These are phyloP conservation scores for Populus euphratica DNA, from an alignment of 345 rosid species.

Conservation along the genomic window DNA sequence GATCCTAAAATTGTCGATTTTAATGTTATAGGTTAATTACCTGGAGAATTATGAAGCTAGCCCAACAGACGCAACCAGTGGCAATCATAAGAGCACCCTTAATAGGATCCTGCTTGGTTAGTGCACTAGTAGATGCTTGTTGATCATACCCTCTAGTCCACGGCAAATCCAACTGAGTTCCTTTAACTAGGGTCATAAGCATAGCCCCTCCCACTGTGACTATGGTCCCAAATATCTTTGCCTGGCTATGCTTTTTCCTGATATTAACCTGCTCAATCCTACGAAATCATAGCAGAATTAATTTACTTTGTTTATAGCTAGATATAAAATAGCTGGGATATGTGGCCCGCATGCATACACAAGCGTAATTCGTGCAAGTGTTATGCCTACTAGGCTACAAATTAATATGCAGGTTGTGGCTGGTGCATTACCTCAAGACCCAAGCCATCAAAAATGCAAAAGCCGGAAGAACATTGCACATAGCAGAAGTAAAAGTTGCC, in stretches of 20 bases:
- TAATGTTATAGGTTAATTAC: constrained; percentile 20
- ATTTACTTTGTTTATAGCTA: not conserved
- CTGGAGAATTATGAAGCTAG: constrained; percentile 60
- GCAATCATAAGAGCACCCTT: constrained; percentile 55
- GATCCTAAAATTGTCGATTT: not conserved
- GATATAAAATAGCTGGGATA: not conserved
- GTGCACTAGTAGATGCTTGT: constrained; percentile 10
- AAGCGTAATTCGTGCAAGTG: not conserved
- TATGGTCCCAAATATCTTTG: constrained; percentile 76
- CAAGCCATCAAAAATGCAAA: constrained; percentile 87
- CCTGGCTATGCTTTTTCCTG: constrained; percentile 59
- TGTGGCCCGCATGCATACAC: not conserved
- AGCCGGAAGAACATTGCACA: constrained; percentile 81
- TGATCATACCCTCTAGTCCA: constrained; percentile 49
- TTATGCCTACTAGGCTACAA: constrained; percentile 26
- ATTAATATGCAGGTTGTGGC: not conserved
- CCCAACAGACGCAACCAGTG: constrained; percentile 55
- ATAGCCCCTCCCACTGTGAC: constrained; percentile 91
- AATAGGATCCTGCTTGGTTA: constrained; percentile 41
- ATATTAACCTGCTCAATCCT: constrained; percentile 75
- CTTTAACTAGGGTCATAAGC: constrained; percentile 73
- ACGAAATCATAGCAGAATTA: not conserved
- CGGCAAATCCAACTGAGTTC: constrained; percentile 55
- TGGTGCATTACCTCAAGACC: constrained; percentile 46
- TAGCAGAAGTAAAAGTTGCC: constrained; percentile 75